Conservation (phyloP, 371 early-diverging fungal genomes). For the Mortierella sp. region DNA sequence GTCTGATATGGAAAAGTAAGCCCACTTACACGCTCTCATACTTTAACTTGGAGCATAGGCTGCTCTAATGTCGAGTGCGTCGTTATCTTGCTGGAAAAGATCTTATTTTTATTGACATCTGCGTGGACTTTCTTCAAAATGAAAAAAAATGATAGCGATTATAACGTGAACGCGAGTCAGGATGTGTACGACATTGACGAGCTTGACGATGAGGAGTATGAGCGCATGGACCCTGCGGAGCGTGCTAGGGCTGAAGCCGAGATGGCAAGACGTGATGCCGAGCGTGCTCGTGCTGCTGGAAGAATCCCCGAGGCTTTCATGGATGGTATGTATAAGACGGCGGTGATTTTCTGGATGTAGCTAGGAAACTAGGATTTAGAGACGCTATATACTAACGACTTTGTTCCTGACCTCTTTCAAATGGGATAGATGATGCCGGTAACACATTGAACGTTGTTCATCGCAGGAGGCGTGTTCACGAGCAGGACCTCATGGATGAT, state of each 20-base stretch:
- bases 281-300: constrained; percentile 77
- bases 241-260: constrained; percentile 85
- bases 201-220: constrained; percentile 85
- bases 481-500: constrained; percentile 66
- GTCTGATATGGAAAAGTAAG: constrained; percentile 79
- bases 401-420: background rate
- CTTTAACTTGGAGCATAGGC: background rate
- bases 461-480: constrained; percentile 73
- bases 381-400: background rate
- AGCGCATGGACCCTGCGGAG: constrained; percentile 75
- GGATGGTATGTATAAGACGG: constrained; percentile 74
- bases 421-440: constrained; percentile 61
- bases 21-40: constrained; percentile 27
- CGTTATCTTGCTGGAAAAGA: background rate
- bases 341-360: background rate
- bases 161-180: constrained; percentile 76
- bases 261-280: constrained; percentile 87
- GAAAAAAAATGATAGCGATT: constrained; percentile 69
- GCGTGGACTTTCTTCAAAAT: background rate
- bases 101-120: background rate
- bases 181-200: constrained; percentile 87
- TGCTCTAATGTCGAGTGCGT: background rate
- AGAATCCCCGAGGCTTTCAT: constrained; percentile 90
- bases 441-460: constrained; percentile 69
- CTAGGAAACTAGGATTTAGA: background rate